Percentiles rank a stretch among this genome's conserved stretches.
phyloP scores from a whole-genome alignment of 352 stramenopile species.

The Globisporangium takayamanum region DNA sequence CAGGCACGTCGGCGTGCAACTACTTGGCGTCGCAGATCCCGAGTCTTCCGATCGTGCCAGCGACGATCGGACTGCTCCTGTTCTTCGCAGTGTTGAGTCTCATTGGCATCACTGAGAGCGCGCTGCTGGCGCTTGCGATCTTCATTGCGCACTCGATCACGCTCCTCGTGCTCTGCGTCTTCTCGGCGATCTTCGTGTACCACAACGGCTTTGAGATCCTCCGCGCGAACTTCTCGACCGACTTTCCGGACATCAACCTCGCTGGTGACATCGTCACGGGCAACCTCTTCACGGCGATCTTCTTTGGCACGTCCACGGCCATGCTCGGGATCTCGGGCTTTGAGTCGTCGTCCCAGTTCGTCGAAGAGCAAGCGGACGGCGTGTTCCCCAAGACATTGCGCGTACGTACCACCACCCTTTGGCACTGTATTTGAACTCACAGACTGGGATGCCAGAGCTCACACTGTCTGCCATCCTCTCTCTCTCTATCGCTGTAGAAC shows the following conservation, averaged over 20 bases:
- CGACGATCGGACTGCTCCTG: constrained; percentile 81
- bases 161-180: constrained; percentile 70
- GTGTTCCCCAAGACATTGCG: constrained; percentile 93
- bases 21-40: constrained; percentile 80
- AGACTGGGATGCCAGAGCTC: background rate
- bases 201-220: constrained; percentile 79
- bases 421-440: constrained; percentile 2
- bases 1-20: constrained; percentile 81
- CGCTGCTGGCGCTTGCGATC: constrained; percentile 87
- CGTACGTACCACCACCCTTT: constrained; percentile 20
- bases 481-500: constrained; percentile 38
- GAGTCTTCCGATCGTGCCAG: constrained; percentile 66
- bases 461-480: constrained; percentile 2
- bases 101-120: constrained; percentile 91
- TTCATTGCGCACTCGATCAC: constrained; percentile 89
- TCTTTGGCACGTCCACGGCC: constrained; percentile 89
- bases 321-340: constrained; percentile 95
- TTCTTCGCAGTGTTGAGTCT: constrained; percentile 90
- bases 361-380: constrained; percentile 92
- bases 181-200: constrained; percentile 76
- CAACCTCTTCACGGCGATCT: constrained; percentile 82
- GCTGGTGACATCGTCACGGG: constrained; percentile 69
- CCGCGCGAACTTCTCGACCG: constrained; percentile 71
- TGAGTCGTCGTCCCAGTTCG: constrained; percentile 92
- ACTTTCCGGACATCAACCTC: constrained; percentile 87